Conservation (phyloP, 2,329 filamentous ascomycete species). For the Colletotrichum musicola region DNA sequence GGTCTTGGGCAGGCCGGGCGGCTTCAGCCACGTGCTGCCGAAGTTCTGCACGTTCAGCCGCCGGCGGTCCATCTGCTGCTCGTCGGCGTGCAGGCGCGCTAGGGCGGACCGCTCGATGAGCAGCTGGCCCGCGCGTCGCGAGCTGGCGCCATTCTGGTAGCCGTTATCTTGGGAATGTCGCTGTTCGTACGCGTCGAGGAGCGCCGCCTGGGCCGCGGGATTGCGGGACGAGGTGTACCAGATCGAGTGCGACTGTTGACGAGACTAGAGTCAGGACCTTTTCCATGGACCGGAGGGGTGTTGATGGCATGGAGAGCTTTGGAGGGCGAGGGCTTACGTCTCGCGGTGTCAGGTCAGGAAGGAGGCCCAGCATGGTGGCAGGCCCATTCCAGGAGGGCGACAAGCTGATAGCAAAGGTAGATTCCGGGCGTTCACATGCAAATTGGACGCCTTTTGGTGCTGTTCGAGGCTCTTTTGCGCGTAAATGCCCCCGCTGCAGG, state of each 20-base stretch:
- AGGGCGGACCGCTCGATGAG: slow-evolving; percentile 72
- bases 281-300: neutral
- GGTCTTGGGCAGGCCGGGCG: slow-evolving; percentile 89
- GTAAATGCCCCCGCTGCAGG: slow-evolving; percentile 16
- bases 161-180: slow-evolving; percentile 45
- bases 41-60: slow-evolving; percentile 88
- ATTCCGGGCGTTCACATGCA: neutral
- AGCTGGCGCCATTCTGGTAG: slow-evolving; percentile 39
- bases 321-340: slow-evolving; percentile 65
- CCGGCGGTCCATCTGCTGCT: slow-evolving; percentile 80
- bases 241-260: slow-evolving; percentile 73
- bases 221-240: slow-evolving; percentile 78
- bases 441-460: neutral
- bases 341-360: slow-evolving; percentile 77
- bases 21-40: slow-evolving; percentile 90
- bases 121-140: slow-evolving; percentile 56
- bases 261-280: slow-evolving; percentile 41
- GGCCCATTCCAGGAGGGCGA: neutral
- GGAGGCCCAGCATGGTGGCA: slow-evolving; percentile 68
- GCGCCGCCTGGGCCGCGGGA: slow-evolving; percentile 53
- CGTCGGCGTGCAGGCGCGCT: slow-evolving; percentile 79
- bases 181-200: slow-evolving; percentile 49
- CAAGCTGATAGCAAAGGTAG: neutral
- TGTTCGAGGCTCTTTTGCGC: slow-evolving; percentile 6
- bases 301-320: neutral